A percentile compares a stretch with the other conserved stretches of the same genome.
These are phyloP conservation scores for Brassica carinata DNA, from an alignment of 345 rosid genomes.

Conservation along the genomic window DNA sequence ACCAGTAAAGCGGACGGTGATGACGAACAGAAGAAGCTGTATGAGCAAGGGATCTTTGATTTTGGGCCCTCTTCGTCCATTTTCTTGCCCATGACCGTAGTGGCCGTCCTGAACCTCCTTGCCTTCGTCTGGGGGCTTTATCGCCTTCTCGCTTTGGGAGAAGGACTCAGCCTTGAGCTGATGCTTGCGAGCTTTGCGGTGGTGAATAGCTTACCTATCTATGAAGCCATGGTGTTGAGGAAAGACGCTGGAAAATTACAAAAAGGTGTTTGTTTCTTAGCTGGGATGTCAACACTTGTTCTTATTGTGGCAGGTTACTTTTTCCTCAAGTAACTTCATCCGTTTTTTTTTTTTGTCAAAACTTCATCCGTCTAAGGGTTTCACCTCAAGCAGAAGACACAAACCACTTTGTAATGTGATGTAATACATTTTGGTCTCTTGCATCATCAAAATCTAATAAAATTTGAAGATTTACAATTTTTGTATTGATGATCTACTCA, in stretches of 20 bases:
- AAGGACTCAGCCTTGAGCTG: conserved; percentile 44
- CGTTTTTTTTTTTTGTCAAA: conserved; percentile 23
- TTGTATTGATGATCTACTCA: conserved; percentile 23
- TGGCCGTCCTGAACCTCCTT: conserved; percentile 54
- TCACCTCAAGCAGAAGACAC: not conserved
- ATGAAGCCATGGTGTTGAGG: conserved; percentile 62
- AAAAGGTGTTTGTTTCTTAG: conserved; percentile 30
- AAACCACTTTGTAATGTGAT: conserved; percentile 5
- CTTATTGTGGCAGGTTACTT: conserved; percentile 40
- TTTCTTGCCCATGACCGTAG: conserved; percentile 49
- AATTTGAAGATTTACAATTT: conserved; percentile 19
- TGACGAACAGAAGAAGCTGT: conserved; percentile 56
- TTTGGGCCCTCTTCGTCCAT: conserved; percentile 61
- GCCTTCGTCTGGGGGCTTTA: conserved; percentile 44
- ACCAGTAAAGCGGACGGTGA: conserved; percentile 61
- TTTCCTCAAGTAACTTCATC: conserved; percentile 28
- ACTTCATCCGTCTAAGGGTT: not conserved
- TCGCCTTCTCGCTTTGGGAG: conserved; percentile 14
- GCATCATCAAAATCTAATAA: not conserved
- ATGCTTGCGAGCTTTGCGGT: conserved; percentile 46
- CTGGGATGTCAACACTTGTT: conserved; percentile 38
- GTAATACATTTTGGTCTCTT: not conserved
- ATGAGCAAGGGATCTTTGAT: conserved; percentile 58
- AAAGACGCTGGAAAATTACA: conserved; percentile 61
- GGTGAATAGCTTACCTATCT: conserved; percentile 60